These are phyloP conservation scores for Yarrowia sp. DNA, from an alignment of 805 yeast genomes.

Conservation along the genomic window DNA sequence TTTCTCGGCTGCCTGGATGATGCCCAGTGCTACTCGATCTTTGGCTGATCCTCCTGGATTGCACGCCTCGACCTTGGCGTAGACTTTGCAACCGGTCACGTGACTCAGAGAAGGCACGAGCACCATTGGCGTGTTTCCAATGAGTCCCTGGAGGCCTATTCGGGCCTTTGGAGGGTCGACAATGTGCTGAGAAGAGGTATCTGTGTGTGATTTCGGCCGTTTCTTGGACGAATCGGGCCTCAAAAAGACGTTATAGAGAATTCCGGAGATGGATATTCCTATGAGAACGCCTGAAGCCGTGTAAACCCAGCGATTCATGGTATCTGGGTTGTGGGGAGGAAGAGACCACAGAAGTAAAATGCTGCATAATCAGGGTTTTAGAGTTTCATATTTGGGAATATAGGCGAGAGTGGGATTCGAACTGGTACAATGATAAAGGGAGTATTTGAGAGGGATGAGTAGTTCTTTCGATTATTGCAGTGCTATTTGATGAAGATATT, in stretches of 20 bases:
- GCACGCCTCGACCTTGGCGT: conserved; percentile 78
- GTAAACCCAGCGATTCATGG: conserved; percentile 19
- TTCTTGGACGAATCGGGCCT: not conserved
- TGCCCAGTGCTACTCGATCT: conserved; percentile 87
- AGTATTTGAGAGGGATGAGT: too few relatives aligned
- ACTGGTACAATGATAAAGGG: too few relatives aligned
- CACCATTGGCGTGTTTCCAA: conserved; percentile 88
- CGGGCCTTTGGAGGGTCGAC: conserved; percentile 6
- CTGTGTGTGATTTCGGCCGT: not conserved
- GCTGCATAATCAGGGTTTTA: conserved; percentile 15
- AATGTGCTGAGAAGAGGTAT: not conserved
- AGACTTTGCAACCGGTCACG: conserved; percentile 75
- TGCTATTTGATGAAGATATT: too few relatives aligned
- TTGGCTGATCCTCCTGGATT: conserved; percentile 97
- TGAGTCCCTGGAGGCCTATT: conserved; percentile 70
- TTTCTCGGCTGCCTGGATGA: conserved; percentile 66
- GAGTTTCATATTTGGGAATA: not conserved
- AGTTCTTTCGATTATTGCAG: too few relatives aligned
- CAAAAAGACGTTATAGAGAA: not conserved
- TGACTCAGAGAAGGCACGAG: conserved; percentile 66
- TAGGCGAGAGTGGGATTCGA: not conserved
- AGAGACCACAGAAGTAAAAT: not conserved
- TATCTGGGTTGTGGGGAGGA: not conserved
- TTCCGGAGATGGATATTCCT: conserved; percentile 6
- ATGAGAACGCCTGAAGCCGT: not conserved